These are phyloP conservation scores for Forsythia viridissima DNA, from an alignment of 257 asterid species.

Conservation along the genomic window DNA sequence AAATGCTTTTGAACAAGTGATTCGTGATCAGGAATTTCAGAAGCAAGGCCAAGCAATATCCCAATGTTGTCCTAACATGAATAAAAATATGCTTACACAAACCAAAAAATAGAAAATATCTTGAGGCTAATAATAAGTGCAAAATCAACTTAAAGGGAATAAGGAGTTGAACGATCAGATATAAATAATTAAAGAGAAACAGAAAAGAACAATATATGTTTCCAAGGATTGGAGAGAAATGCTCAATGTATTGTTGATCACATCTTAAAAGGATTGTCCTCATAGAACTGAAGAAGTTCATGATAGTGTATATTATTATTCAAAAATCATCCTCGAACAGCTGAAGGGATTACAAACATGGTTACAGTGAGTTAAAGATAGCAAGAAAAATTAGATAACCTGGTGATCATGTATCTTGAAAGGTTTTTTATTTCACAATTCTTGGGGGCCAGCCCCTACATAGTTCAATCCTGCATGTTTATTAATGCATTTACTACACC, in stretches of 20 bases:
- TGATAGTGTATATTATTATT: background rate
- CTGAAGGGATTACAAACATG: background rate
- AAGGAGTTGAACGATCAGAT: background rate
- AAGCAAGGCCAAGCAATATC: conserved; percentile 64
- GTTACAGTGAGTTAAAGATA: background rate
- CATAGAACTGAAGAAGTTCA: background rate
- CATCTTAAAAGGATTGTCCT: background rate
- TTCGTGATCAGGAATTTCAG: conserved; percentile 74
- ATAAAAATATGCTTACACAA: conserved; percentile 21
- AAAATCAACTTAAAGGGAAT: conserved; percentile 2
- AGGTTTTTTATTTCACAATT: background rate
- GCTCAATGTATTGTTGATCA: background rate
- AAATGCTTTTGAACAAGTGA: conserved; percentile 81
- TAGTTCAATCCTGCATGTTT: background rate
- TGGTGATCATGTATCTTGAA: background rate
- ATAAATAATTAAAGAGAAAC: background rate
- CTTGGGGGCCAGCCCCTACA: background rate
- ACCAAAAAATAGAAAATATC: conserved; percentile 20
- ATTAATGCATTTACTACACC: conserved; percentile 1
- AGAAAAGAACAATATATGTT: background rate
- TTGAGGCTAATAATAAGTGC: conserved; percentile 1
- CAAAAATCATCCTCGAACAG: background rate
- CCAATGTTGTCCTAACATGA: conserved; percentile 71
- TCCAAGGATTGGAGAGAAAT: background rate
- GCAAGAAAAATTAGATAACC: background rate